A percentile compares a stretch with the other conserved stretches of the same genome.
These are phyloP conservation scores for Ceratocystis cubensis DNA, from an alignment of 2,329 filamentous ascomycete species.

Conservation along the genomic window DNA sequence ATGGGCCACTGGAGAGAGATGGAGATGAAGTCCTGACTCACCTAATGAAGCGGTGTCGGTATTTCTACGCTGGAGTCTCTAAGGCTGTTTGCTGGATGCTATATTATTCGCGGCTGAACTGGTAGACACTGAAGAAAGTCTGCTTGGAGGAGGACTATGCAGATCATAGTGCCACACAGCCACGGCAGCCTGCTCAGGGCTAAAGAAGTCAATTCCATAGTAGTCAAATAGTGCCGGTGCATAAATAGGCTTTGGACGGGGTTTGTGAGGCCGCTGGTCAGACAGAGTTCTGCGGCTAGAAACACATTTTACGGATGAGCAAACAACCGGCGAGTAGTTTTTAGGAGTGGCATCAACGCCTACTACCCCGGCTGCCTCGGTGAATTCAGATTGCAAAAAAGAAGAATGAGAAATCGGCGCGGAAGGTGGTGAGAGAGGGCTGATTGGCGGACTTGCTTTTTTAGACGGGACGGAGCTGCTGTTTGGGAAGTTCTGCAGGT, in stretches of 20 bases:
- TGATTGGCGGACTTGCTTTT: background rate
- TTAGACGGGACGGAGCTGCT: background rate
- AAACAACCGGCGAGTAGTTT: background rate
- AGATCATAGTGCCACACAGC: slow-evolving; percentile 11
- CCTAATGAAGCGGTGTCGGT: background rate
- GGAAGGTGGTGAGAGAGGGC: background rate
- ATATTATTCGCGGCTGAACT: background rate
- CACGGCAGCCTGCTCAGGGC: slow-evolving; percentile 15
- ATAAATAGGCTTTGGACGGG: slow-evolving; percentile 13
- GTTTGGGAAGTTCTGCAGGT: background rate
- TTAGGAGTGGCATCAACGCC: background rate
- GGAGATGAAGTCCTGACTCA: background rate
- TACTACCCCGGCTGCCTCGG: background rate
- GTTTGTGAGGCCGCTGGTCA: background rate
- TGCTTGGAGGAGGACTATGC: background rate
- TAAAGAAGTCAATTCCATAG: slow-evolving; percentile 16
- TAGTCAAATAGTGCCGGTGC: slow-evolving; percentile 13
- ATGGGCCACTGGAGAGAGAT: background rate
- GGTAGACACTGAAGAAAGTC: background rate
- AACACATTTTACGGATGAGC: background rate
- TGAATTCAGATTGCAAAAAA: too few species aligned
- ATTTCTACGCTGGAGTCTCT: background rate
- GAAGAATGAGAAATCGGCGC: background rate
- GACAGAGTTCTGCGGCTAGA: background rate
- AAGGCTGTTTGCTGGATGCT: too few species aligned